These are phyloP conservation scores for Chalaropsis ovoidea DNA, from an alignment of 2,329 filamentous ascomycete genomes.

Conservation along the genomic window DNA sequence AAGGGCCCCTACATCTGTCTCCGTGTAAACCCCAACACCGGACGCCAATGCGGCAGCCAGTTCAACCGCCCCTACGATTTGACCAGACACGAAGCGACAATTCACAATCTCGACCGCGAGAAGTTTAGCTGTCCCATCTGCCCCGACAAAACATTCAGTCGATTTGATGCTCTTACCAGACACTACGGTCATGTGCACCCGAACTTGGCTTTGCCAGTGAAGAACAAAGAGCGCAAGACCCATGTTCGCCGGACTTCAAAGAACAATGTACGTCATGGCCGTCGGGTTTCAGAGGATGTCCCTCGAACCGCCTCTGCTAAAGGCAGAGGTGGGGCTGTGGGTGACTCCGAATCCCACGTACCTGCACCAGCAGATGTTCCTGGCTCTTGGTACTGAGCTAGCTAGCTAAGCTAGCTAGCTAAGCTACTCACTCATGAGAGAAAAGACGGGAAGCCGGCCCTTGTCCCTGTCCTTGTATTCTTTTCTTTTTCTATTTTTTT, in stretches of 20 bases:
- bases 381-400: neutral
- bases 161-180: slow-evolving; percentile 84
- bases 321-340: neutral
- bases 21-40: slow-evolving; percentile 86
- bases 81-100: slow-evolving; percentile 92
- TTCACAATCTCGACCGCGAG: slow-evolving; percentile 87
- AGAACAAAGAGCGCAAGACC: slow-evolving; percentile 31
- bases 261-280: neutral
- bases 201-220: slow-evolving; percentile 70
- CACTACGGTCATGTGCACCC: slow-evolving; percentile 94
- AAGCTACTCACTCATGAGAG: neutral
- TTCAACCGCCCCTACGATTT: slow-evolving; percentile 96
- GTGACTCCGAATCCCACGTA: neutral
- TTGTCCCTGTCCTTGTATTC: neutral
- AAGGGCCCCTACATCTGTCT: slow-evolving; percentile 89
- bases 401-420: too few species aligned
- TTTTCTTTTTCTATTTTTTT: neutral
- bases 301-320: neutral
- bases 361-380: neutral
- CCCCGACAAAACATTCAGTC: slow-evolving; percentile 94
- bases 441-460: neutral
- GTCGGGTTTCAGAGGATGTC: slow-evolving; percentile 6
- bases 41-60: slow-evolving; percentile 65
- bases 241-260: slow-evolving; percentile 10
- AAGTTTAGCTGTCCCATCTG: slow-evolving; percentile 91